Conservation (phyloP, 2,329 filamentous ascomycete species). For the Aciculosporium take region DNA sequence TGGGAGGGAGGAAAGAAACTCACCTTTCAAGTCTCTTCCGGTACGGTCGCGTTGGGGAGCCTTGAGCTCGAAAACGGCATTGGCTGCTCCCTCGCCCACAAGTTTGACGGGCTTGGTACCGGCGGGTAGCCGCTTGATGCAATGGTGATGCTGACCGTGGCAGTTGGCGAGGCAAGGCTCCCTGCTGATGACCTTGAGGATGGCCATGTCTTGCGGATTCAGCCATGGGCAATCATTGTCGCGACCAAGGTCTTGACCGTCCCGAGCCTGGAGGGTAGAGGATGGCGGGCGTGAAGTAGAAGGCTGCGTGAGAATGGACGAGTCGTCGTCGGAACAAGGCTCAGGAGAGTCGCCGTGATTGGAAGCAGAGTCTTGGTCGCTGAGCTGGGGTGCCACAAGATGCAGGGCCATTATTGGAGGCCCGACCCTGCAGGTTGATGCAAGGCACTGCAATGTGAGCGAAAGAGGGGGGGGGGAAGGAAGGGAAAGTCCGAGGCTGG, state of each 20-base stretch:
- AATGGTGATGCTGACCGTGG: conserved; percentile 3
- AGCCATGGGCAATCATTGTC: conserved; percentile 12
- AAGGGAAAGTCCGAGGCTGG: neutral
- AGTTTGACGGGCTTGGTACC: conserved; percentile 24
- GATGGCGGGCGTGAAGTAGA: conserved; percentile 7
- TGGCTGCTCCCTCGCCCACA: conserved; percentile 59
- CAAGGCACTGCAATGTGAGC: conserved; percentile 9
- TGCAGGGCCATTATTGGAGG: conserved; percentile 15
- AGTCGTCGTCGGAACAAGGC: conserved; percentile 9
- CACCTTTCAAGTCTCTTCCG: conserved; percentile 22
- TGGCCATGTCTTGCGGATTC: conserved; percentile 11
- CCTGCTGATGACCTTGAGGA: conserved; percentile 10
- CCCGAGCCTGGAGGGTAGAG: conserved; percentile 3
- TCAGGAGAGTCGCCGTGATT: conserved; percentile 10
- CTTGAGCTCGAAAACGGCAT: conserved; percentile 54
- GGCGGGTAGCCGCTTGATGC: conserved; percentile 19
- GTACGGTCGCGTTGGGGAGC: conserved; percentile 20
- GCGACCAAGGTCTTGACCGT: conserved; percentile 3
- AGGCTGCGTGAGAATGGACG: conserved; percentile 7
- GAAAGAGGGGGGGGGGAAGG: neutral
- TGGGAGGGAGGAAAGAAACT: no score
- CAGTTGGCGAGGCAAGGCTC: conserved; percentile 4
- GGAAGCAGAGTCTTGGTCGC: conserved; percentile 10
- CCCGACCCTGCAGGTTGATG: conserved; percentile 12
- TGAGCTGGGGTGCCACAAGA: conserved; percentile 11